Evolutionary conservation across 176 grass and related monocot genomes (phyloP).

Genomic region (Sorghum bicolor): Sorghum_bicolor_NCBIv3 NC_012874.2:3609501-3610000

Average conservation of each 20-base stretch:
- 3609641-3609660: neutral
- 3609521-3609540: slow-evolving; percentile 88
- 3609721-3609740: slow-evolving; percentile 95
- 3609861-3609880: neutral
- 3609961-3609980: neutral
- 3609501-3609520: slow-evolving; percentile 62
- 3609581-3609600: neutral
- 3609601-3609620: neutral
- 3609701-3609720: slow-evolving; percentile 60
- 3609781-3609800: slow-evolving; percentile 86
- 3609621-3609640: neutral
- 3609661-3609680: neutral
- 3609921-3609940: neutral
- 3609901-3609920: neutral
- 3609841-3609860: slow-evolving; percentile 24
- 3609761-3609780: slow-evolving; percentile 83
- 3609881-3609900: neutral
- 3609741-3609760: slow-evolving; percentile 71
- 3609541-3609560: slow-evolving; percentile 95
- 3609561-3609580: slow-evolving; percentile 33
- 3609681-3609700: neutral
- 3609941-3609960: too few relatives aligned
- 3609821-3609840: slow-evolving; percentile 83
- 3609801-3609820: slow-evolving; percentile 70
- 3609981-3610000: neutral